Evolutionary conservation across 1,139 yeast species (phyloP), one percentile per base, ranked within the genome.

Genomic region (Groenewaldozyma sp.): DNA sequence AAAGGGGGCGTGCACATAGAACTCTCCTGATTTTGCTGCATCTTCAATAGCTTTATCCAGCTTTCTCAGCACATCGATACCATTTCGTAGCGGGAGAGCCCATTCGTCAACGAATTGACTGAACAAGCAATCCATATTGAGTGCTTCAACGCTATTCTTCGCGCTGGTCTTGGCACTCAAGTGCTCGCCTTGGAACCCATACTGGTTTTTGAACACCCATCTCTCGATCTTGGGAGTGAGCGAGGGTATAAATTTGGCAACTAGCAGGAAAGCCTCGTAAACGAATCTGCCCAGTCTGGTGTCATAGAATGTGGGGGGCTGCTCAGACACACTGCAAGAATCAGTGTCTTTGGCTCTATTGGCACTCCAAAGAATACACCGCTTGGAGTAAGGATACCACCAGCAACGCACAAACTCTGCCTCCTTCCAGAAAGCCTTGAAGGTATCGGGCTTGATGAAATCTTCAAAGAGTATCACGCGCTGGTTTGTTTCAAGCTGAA

Each of bases 101-200:
- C 98, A 91, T 64, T 91, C 98, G 57, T 88, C 79, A 41, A 91
- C 98, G 63, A 81, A 88, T 61, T 91, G 98, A 35, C 88, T 78
- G 59, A 87, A 91, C 50, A 88, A 67, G 59, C 98, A 91, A 64
- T 91, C 97, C 95, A 91, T 86, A 59, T 86, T 87, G 54, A 88
- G 76, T 2, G 88, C 95, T 47, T 82, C 88, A 27, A 82, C 88
- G 19, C 62, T 51, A 46, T 76, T 73, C 54, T 82, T 91, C 5
- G 88, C 87, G 3, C 84, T 82, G 38, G 35, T 72, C 64, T 44
- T 74, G 77, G 35, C 87, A 86, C 21, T 60, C n/a, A n/a, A n/a
- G 59, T 18, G 83, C 10, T 84, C 80, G 55, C 82, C 93, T 16
- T 75, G 74, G 31, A 66, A 63, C 13, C 95, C 95, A 39, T 51